Evolutionary conservation across 2,329 filamentous ascomycete species (phyloP), one percentile per base, ranked within the genome.

Genomic region (Cladosporium sp.): DNA sequence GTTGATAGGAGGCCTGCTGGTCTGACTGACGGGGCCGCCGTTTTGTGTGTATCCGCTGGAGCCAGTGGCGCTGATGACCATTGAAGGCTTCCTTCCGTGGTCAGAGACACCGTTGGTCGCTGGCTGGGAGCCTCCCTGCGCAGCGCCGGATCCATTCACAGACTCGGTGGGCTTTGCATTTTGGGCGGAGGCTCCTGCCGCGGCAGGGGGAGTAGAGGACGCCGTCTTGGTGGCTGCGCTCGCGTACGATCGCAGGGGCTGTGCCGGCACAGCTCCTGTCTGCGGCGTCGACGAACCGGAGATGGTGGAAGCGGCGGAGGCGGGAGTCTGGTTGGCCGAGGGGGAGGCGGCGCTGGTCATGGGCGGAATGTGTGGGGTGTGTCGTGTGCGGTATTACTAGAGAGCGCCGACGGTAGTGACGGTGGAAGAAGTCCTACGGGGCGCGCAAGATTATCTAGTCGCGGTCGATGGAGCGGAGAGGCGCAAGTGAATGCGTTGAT

Each of bases 31-130:
- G 64, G 86, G 84, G 65, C 88, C 90, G 73, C 92, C 92, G 83
- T 96, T 96, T 72, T 89, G 85, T 67, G 89, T 86, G 77, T 88
- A 91, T 75, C 89, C 89, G 71, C 85, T 91, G 64, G 91, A 87
- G 71, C 90, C 91, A 76, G 91, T 91, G 72, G 92, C 89, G 78
- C 88, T 93, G 83, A 97, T 97, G 74, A 93, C 96, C 74, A 97
- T 90, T 21, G 94, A 97, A 70, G 89, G 88, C 81, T 96, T 97
- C 77, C 92, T 88, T 76, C 84, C 86, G 82, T 98, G 93, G 72
- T 92, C 89, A 57, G 74, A 81, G 74, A 84, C 84, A 75, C 84
- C 83, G 75, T 83, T 86, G 79, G 86, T 85, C 78, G 87, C 65
- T 62, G 68, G 68, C 68, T 74, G 73, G 65, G 73, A 71, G 70